Evolutionary conservation across 1,284 basidiomycete genomes (phyloP), one percentile per base, ranked within the genome.

Genomic region (Neolentinus lepideus): DNA sequence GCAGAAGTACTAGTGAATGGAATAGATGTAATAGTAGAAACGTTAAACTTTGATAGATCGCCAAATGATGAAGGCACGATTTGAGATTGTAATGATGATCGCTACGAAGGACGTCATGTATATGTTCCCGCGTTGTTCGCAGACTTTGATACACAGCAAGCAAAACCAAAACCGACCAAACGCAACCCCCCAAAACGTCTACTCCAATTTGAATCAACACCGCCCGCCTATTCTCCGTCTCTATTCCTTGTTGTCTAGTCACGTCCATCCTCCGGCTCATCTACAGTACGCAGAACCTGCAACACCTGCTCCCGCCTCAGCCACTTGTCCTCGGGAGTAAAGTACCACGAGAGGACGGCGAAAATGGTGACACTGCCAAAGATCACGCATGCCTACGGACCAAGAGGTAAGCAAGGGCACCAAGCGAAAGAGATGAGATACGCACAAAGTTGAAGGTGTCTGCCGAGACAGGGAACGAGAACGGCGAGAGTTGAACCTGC

Each of bases 361-460:
- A 92, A 86, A 59, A 93, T 71, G 1, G 90, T 89, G 56, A 91
- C 84, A 14, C 77, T 71, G 10, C 81, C 88, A 60, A 92, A 86
- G 59, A 94, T 93, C 31, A 90, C 88, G 54, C 75, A 72, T 4
- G 88, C 83, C 87, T 90, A 56, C 50, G 58, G 48, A 31, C 29
- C 54, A 35, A 35, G 35, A 4, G 36, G 12, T 24, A n/a, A n/a
- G 46, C 1, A 24, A 1, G 22, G 12, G 52, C 43, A 38, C 26
- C 3, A 50, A n/a, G n/a, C 22, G 24, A 8, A 50, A 50, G 47
- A n/a, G 6, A n/a, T 14, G 31, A 19, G 9, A 45, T 1, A 76
- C 85, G 70, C 61, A 89, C 87, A 64, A 91, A 92, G 68, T 93
- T 92, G 74, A 93, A 90, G 0, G 77, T 84, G 56, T 81, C 68